Evolutionary conservation across 345 rosid species (phyloP).

Genomic region (Erodium maritimum): DNA sequence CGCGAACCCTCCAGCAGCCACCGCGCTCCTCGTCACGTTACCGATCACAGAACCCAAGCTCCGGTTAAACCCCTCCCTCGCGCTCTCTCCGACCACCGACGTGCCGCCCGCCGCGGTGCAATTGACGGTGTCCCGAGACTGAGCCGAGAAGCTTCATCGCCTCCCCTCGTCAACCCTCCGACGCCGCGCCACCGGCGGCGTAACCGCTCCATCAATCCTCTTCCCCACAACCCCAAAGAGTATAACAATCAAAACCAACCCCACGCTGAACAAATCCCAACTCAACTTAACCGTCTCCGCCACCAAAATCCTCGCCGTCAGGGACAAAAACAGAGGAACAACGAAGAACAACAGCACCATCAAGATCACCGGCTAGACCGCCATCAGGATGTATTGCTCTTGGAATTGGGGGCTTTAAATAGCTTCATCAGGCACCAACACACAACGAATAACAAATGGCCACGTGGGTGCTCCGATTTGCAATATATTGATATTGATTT

Average conservation of each 20-base stretch:
- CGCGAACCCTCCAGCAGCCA: background rate
- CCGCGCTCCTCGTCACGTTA: slow-evolving; percentile 16
- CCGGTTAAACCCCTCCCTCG: slow-evolving; percentile 6
- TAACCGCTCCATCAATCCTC: slow-evolving; percentile 28
- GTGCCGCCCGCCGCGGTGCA: slow-evolving; percentile 12
- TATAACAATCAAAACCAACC: slow-evolving; percentile 55
- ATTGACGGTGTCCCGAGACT: slow-evolving; percentile 14
- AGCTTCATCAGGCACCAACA: no score
- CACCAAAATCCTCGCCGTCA: slow-evolving; percentile 29
- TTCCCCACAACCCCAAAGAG: slow-evolving; percentile 61
- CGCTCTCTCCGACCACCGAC: background rate
- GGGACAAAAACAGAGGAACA: slow-evolving; percentile 34
- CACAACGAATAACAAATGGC: no score
- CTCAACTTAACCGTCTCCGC: slow-evolving; percentile 35
- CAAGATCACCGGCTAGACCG: slow-evolving; percentile 32
- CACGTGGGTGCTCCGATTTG: no score
- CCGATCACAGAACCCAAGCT: slow-evolving; percentile 22
- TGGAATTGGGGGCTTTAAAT: no score
- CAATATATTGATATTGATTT: no score
- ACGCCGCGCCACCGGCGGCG: slow-evolving; percentile 10
- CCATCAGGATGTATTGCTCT: slow-evolving; percentile 38
- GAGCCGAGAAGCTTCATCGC: no score
- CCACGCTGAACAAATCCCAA: slow-evolving; percentile 56
- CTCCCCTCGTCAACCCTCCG: slow-evolving; percentile 22
- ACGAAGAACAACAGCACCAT: slow-evolving; percentile 29